A percentile compares a stretch with the other conserved stretches of the same genome.
Evolutionary conservation across 2,329 filamentous ascomycete genomes (phyloP).

Genomic region (Trichophyton rubrum): DNA sequence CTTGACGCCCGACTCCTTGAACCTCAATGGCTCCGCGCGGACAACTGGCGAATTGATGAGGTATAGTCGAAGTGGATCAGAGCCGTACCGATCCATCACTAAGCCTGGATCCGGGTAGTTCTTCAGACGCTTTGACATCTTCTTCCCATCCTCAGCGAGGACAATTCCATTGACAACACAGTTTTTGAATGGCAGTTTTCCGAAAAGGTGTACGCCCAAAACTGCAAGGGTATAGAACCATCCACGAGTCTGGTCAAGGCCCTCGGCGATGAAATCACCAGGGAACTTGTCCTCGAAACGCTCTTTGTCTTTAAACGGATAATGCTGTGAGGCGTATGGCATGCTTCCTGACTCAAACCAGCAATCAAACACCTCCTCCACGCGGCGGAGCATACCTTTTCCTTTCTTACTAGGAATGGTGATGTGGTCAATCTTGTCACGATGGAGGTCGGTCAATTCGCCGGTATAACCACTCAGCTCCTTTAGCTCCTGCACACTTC

Average conservation of each 20-base stretch:
- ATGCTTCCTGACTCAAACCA: slow-evolving; percentile 96
- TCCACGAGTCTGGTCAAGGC: slow-evolving; percentile 82
- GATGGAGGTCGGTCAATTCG: slow-evolving; percentile 73
- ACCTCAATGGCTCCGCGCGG: slow-evolving; percentile 74
- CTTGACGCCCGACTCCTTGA: slow-evolving; percentile 86
- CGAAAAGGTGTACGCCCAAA: slow-evolving; percentile 76
- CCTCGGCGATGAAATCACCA: slow-evolving; percentile 88
- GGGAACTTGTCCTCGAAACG: slow-evolving; percentile 71
- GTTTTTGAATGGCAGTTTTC: slow-evolving; percentile 78
- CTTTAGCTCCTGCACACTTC: slow-evolving; percentile 72
- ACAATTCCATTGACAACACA: slow-evolving; percentile 95
- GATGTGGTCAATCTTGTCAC: slow-evolving; percentile 86
- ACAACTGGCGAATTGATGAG: slow-evolving; percentile 95
- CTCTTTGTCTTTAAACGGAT: slow-evolving; percentile 80
- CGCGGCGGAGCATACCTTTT: slow-evolving; percentile 66
- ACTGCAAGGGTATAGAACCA: slow-evolving; percentile 96
- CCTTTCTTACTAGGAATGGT: slow-evolving; percentile 85
- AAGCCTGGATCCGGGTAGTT: slow-evolving; percentile 84
- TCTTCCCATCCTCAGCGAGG: slow-evolving; percentile 87
- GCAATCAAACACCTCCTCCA: slow-evolving; percentile 88
- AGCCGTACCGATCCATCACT: slow-evolving; percentile 78
- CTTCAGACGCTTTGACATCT: slow-evolving; percentile 95
- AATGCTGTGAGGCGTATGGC: slow-evolving; percentile 85
- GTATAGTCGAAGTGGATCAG: slow-evolving; percentile 86
- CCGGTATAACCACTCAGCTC: slow-evolving; percentile 75